Conservation (phyloP, 2,329 filamentous ascomycete species). For the Chaetoscypha palmicola region DNA sequence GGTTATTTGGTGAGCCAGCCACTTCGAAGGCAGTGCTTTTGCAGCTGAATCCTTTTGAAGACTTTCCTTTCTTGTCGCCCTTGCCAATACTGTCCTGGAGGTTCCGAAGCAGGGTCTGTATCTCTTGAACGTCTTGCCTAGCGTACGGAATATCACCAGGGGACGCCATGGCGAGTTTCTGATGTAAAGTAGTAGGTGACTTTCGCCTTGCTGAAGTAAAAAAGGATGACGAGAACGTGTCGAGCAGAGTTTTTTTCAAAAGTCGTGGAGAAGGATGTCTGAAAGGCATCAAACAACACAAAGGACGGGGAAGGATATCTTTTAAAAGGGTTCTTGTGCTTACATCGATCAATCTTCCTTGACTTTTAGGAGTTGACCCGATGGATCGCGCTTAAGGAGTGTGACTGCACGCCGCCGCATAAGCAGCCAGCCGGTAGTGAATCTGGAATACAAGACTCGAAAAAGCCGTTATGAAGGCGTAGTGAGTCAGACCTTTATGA, state of each 20-base stretch:
- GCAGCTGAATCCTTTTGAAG: slow-evolving; percentile 53
- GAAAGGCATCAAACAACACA: no score
- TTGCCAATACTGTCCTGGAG: slow-evolving; percentile 64
- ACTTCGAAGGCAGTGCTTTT: slow-evolving; percentile 77
- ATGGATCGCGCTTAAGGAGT: no score
- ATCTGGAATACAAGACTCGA: no score
- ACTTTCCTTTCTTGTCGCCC: slow-evolving; percentile 47
- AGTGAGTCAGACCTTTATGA: no score
- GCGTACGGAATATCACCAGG: slow-evolving; percentile 53
- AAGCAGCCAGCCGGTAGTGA: no score
- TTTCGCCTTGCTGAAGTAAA: not conserved
- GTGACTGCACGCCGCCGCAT: no score
- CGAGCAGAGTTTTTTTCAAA: not conserved
- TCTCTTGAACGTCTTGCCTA: slow-evolving; percentile 61
- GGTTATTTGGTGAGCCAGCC: slow-evolving; percentile 50
- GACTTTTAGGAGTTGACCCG: no score
- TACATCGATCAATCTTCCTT: no score
- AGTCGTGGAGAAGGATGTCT: not conserved
- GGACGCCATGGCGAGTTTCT: slow-evolving; percentile 42
- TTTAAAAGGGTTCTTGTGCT: no score
- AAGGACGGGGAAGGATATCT: no score
- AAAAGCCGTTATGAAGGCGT: no score
- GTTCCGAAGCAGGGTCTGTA: slow-evolving; percentile 39
- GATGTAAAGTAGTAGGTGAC: not conserved
- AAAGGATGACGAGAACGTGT: slow-evolving; percentile 2